Percentiles rank a stretch among this genome's conserved stretches.
These are phyloP conservation scores for Yamadazyma tumulicola DNA, from an alignment of 805 yeast species.

Conservation along the genomic window DNA sequence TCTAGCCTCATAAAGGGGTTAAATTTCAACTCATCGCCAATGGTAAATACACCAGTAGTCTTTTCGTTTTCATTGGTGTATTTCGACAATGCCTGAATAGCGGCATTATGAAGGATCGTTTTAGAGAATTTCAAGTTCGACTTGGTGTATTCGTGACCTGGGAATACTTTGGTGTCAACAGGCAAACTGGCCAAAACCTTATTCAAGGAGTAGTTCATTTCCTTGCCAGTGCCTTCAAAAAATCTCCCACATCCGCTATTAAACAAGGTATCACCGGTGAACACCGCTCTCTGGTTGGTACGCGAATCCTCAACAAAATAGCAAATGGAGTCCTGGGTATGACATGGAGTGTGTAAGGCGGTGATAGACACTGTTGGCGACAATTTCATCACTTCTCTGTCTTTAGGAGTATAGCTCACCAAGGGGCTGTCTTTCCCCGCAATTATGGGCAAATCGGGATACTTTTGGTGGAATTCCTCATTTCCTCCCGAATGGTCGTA, in stretches of 20 bases:
- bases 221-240: conserved; percentile 82
- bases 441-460: conserved; percentile 57
- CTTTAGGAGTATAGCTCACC: conserved; percentile 68
- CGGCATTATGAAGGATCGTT: conserved; percentile 52
- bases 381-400: conserved; percentile 56
- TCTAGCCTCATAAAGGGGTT: conserved; percentile 86
- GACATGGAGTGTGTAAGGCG: conserved; percentile 95
- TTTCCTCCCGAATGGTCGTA: conserved; percentile 94
- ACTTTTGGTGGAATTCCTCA: conserved; percentile 35
- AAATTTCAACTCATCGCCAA: conserved; percentile 73
- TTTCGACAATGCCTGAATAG: conserved; percentile 51
- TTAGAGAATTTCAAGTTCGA: conserved; percentile 77
- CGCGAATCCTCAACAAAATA: conserved; percentile 66
- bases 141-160: conserved; percentile 95
- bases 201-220: conserved; percentile 75
- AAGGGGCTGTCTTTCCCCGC: conserved; percentile 82
- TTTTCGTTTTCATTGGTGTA: conserved; percentile 55
- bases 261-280: conserved; percentile 95
- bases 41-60: conserved; percentile 84
- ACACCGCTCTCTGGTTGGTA: conserved; percentile 68
- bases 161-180: conserved; percentile 68
- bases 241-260: conserved; percentile 95
- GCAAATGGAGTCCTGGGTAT: conserved; percentile 94
- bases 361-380: conserved; percentile 65
- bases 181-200: conserved; percentile 59